Percentiles rank a stretch among this genome's conserved stretches.
Evolutionary conservation across 352 stramenopile species (phyloP).

Genomic region (Pythium scleroteichum): DNA sequence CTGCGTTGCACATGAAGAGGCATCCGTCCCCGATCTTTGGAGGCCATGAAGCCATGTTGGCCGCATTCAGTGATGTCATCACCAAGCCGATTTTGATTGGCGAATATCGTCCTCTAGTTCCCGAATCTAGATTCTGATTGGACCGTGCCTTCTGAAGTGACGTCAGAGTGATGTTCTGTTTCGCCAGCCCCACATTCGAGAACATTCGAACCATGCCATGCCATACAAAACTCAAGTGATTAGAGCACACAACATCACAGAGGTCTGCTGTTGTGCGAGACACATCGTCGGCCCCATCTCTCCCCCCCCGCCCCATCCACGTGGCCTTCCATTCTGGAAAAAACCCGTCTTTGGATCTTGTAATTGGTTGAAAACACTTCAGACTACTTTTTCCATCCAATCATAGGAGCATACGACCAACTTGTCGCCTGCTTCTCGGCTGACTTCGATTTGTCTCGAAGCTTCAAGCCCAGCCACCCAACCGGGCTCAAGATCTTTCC

Average conservation of each 20-base stretch:
- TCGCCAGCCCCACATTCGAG: conserved; percentile 19
- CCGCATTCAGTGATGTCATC: conserved; percentile 17
- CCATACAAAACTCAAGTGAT: conserved; percentile 28
- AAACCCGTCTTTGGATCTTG: background rate
- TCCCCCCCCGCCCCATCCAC: conserved; percentile 2
- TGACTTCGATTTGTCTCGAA: conserved; percentile 33
- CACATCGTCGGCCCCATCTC: conserved; percentile 4
- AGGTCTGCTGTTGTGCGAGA: conserved; percentile 6
- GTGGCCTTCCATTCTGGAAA: conserved; percentile 20
- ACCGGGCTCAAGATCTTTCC: conserved; percentile 23
- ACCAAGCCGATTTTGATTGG: conserved; percentile 19
- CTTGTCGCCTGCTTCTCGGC: conserved; percentile 9
- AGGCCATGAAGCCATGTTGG: conserved; percentile 19
- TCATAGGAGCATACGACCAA: conserved; percentile 8
- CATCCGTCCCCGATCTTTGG: background rate
- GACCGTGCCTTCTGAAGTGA: background rate
- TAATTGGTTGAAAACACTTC: conserved; percentile 20
- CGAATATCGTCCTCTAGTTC: conserved; percentile 12
- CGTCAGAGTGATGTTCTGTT: conserved; percentile 14
- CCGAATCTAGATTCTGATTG: conserved; percentile 1
- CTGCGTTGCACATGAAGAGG: conserved; percentile 7
- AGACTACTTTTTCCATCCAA: conserved; percentile 13
- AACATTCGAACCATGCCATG: conserved; percentile 25
- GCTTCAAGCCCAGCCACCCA: conserved; percentile 12
- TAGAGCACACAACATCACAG: too few relatives aligned